Conservation (phyloP, 78 protist genomes). For the Isochrysis galbana region DNA sequence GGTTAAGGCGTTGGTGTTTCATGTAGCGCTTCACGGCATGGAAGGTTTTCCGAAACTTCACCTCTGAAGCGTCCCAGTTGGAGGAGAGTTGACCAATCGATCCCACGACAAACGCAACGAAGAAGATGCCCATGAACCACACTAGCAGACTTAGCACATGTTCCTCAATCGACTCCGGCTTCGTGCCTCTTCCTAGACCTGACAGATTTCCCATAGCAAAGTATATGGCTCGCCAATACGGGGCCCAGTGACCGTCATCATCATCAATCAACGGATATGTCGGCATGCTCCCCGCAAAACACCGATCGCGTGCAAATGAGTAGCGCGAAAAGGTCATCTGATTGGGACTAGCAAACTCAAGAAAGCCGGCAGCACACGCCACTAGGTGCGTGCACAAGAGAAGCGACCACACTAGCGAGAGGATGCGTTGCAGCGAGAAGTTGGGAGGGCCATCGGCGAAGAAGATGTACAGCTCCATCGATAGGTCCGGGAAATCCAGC, state of each 20-base stretch:
- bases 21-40: not conserved
- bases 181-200: not conserved
- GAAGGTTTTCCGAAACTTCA: not conserved
- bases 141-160: not conserved
- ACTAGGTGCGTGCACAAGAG: not conserved
- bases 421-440: not conserved
- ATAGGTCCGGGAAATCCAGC: not conserved
- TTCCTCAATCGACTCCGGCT: not conserved
- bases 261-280: not conserved
- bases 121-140: not conserved
- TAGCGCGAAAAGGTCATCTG: not conserved
- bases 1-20: not conserved
- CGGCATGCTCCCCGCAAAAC: not conserved
- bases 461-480: not conserved
- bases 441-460: not conserved
- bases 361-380: not conserved
- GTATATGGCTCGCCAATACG: not conserved
- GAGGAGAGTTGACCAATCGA: not conserved
- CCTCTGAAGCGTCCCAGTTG: not conserved
- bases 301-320: not conserved
- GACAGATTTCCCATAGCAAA: not conserved
- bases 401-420: not conserved
- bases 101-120: not conserved
- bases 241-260: not conserved
- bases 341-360: not conserved